These are phyloP conservation scores for Artemisia tridentata DNA, from an alignment of 129 eudicot species.

Conservation along the genomic window DNA sequence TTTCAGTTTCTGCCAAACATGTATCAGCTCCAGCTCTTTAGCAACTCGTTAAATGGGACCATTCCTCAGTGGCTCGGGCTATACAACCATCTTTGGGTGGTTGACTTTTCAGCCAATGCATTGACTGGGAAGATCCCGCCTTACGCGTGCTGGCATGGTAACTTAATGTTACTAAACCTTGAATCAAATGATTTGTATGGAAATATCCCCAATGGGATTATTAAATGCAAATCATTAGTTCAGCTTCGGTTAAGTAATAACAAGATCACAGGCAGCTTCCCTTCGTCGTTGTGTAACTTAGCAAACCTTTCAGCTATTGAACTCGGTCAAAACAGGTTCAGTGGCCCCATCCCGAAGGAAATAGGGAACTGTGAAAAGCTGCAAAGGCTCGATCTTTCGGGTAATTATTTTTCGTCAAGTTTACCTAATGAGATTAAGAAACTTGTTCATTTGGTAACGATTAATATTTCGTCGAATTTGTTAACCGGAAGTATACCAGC, in stretches of 20 bases:
- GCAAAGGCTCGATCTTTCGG: slow-evolving; percentile 85
- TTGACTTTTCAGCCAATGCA: slow-evolving; percentile 67
- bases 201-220: slow-evolving; percentile 60
- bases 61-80: slow-evolving; percentile 79
- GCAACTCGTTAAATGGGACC: slow-evolving; percentile 61
- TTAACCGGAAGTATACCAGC: slow-evolving; percentile 65
- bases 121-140: slow-evolving; percentile 82
- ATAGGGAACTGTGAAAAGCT: slow-evolving; percentile 64
- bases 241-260: slow-evolving; percentile 73
- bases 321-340: slow-evolving; percentile 71
- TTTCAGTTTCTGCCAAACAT: slow-evolving; percentile 72
- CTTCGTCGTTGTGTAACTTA: slow-evolving; percentile 67
- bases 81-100: slow-evolving; percentile 77
- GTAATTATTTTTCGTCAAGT: slow-evolving; percentile 56
- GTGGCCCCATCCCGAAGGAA: slow-evolving; percentile 63
- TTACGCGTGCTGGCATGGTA: slow-evolving; percentile 52
- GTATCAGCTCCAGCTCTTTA: slow-evolving; percentile 76
- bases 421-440: slow-evolving; percentile 74
- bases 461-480: slow-evolving; percentile 71
- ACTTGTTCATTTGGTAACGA: slow-evolving; percentile 58
- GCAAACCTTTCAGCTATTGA: slow-evolving; percentile 69
- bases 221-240: slow-evolving; percentile 57
- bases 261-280: slow-evolving; percentile 70
- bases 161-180: slow-evolving; percentile 68
- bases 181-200: slow-evolving; percentile 70